A percentile compares a stretch with the other conserved stretches of the same genome.
Conservation (phyloP, 2,329 filamentous ascomycete genomes). For the Claviceps spartinae region DNA sequence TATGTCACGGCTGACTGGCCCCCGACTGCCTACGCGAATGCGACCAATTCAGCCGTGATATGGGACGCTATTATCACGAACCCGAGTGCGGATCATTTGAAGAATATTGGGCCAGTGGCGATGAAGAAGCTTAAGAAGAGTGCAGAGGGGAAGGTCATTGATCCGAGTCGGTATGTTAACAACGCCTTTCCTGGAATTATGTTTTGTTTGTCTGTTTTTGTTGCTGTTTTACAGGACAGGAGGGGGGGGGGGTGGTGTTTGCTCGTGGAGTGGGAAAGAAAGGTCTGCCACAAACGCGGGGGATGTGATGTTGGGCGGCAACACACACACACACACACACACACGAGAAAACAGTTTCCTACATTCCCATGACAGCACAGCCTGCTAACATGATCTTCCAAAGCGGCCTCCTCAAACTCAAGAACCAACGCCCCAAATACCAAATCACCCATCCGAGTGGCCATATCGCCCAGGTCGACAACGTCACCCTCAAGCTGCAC, state of each 20-base stretch:
- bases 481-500: constrained; percentile 68
- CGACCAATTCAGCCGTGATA: constrained; percentile 65
- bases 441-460: constrained; percentile 85
- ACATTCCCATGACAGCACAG: too few species aligned
- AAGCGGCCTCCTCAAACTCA: constrained; percentile 61
- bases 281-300: neutral
- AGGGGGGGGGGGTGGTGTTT: neutral
- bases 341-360: neutral
- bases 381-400: constrained; percentile 1
- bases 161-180: constrained; percentile 37
- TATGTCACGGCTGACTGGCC: constrained; percentile 78
- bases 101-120: constrained; percentile 44
- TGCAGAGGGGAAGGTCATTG: constrained; percentile 45
- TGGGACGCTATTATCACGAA: constrained; percentile 91
- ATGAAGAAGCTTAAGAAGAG: constrained; percentile 50
- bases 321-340: neutral
- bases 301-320: neutral
- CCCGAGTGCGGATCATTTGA: constrained; percentile 48
- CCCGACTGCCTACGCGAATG: constrained; percentile 20
- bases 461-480: constrained; percentile 56
- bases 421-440: constrained; percentile 88
- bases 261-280: neutral
- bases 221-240: neutral
- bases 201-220: too few species aligned
- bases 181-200: too few species aligned